Base-by-base conservation (phyloP, 345 rosid genomes). In the Eucalyptus pauciflora region DNA sequence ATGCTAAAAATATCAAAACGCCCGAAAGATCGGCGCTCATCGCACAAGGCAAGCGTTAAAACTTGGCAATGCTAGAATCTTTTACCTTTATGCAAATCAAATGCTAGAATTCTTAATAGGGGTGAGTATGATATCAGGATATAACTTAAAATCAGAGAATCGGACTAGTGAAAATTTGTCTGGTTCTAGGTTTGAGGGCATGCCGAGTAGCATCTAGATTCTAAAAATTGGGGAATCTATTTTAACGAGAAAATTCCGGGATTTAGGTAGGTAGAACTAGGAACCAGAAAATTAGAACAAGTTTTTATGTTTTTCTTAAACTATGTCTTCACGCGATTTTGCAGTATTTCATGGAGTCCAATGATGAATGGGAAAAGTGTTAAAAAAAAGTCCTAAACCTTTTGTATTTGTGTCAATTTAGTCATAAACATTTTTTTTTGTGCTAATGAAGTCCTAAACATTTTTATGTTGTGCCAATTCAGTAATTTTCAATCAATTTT, bases 201-300 rank as follows among this genome's bases (percentile, higher is more conserved):
- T 56, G 62, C 0, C 1, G 3, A 56, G 62, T 24, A 56, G 62
- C 29, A 8, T 56, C 62, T 24, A 56, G 29, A 10, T 56, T 56
- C 62, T 25, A 56, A 56, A 56, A 56, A 56, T 24, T 56, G 10
- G 29, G 20, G 29, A 56, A 10, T 56, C 29, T 24, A 56, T 4
- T 56, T 56, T 56, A 56, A 56, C 0, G 0, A 10, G 29, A 22
- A 56, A 3, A 24, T 56, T 56, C 10, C 1, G 0, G 0, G 0
- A 52, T 56, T 56, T 22, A 56, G 27, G 27, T 4, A 24, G 62
- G 62, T 56, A 12, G 27, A 56, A 24, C 27, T 9, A 56, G 6
- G 13, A 56, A 22, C 2, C 0, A 9, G 3, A 24, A 56, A 0
- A 2, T 22, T 22, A 10, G 62, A 22, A 56, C 0, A 24, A 56